Evolutionary conservation across 2,329 filamentous ascomycete species (phyloP).

Genomic region (Didymella keratinophila): DNA sequence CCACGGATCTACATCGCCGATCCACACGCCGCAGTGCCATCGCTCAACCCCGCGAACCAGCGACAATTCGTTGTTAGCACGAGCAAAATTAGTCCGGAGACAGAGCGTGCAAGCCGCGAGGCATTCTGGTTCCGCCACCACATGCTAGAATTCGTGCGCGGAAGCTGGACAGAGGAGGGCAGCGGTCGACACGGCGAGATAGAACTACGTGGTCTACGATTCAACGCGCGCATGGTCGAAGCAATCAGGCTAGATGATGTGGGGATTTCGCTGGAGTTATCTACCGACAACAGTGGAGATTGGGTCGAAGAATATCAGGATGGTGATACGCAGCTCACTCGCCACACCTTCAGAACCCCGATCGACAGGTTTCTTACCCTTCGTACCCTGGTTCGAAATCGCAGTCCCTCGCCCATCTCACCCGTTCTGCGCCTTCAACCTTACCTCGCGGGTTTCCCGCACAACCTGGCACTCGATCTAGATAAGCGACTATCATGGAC

Average conservation of each 20-base stretch:
- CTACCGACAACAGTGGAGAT: conserved; percentile 23
- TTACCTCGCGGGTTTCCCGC: conserved; percentile 74
- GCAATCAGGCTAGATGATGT: conserved; percentile 82
- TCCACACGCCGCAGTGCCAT: conserved; percentile 78
- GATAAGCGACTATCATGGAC: conserved; percentile 85
- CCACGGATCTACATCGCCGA: conserved; percentile 79
- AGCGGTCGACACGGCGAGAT: conserved; percentile 69
- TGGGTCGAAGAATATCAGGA: conserved; percentile 15
- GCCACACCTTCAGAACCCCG: conserved; percentile 56
- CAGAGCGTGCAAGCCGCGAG: conserved; percentile 79
- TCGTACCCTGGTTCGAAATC: conserved; percentile 76
- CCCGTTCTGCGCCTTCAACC: conserved; percentile 81
- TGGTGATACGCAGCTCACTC: conserved; percentile 50
- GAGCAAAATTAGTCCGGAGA: conserved; percentile 78
- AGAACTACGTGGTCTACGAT: conserved; percentile 77
- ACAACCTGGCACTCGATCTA: conserved; percentile 78
- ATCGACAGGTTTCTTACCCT: conserved; percentile 74
- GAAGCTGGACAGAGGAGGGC: conserved; percentile 72
- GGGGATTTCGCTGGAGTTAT: conserved; percentile 62
- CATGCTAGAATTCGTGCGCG: conserved; percentile 74
- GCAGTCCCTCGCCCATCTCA: conserved; percentile 70
- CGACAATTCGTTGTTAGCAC: conserved; percentile 92
- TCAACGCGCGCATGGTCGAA: conserved; percentile 82
- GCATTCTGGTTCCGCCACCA: conserved; percentile 91
- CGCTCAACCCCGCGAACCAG: conserved; percentile 79